Conservation (phyloP, 164 flowering plant species). For the Annona squamosa region DNA sequence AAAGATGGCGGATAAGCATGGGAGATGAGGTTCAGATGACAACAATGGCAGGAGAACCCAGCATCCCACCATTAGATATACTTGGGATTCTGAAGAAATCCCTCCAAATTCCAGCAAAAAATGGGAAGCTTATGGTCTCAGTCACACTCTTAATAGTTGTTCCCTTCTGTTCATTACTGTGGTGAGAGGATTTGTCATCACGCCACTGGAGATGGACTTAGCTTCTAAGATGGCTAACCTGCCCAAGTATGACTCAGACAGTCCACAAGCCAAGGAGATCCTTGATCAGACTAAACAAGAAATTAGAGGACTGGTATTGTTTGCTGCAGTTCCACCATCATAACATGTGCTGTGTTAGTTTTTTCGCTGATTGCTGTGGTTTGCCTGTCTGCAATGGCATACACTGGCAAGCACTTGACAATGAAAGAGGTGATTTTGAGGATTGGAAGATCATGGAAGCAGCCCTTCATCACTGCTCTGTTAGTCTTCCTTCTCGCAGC, state of each 20-base stretch:
- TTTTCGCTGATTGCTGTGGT: slow-evolving; percentile 4
- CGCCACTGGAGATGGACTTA: background rate
- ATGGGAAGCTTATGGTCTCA: slow-evolving; percentile 26
- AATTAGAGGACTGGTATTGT: background rate
- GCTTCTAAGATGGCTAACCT: background rate
- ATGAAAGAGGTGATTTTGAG: slow-evolving; percentile 4
- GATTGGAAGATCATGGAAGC: slow-evolving; percentile 10
- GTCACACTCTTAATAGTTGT: background rate
- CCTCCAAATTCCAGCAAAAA: slow-evolving; percentile 16
- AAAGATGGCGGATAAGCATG: background rate
- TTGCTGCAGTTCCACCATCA: slow-evolving; percentile 3
- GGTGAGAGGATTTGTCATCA: background rate
- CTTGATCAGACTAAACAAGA: background rate
- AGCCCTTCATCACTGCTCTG: slow-evolving; percentile 13
- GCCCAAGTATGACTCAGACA: slow-evolving; percentile 2
- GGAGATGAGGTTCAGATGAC: background rate
- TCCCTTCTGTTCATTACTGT: background rate
- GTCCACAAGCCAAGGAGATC: background rate
- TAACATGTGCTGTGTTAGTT: slow-evolving; percentile 4
- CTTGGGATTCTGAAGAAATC: slow-evolving; percentile 15
- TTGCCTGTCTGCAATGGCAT: background rate
- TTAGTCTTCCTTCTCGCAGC: slow-evolving; percentile 1
- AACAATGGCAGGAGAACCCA: background rate
- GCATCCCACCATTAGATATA: slow-evolving; percentile 1
- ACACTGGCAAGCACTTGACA: background rate